Conservation (phyloP, 2,329 filamentous ascomycete genomes). For the Aspergillus fijiensis region DNA sequence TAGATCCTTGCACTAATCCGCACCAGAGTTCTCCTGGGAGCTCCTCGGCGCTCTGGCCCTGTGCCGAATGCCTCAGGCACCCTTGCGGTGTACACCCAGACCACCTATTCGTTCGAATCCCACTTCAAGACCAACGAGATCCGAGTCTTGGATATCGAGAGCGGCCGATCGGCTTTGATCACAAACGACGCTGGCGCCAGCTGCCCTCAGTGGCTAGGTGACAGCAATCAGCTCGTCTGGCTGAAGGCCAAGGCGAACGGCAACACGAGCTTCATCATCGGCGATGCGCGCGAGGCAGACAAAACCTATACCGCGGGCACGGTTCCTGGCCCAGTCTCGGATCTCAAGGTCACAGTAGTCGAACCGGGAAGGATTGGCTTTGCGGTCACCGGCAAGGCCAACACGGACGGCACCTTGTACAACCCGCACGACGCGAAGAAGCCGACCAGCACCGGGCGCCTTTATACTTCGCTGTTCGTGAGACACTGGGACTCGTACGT, state of each 20-base stretch:
- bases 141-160: conserved; percentile 45
- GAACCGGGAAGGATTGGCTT: conserved; percentile 46
- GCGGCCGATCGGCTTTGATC: conserved; percentile 42
- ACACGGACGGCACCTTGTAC: conserved; percentile 48
- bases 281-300: conserved; percentile 41
- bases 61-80: conserved; percentile 48
- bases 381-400: conserved; percentile 49
- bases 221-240: conserved; percentile 47
- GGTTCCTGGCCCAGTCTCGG: conserved; percentile 47
- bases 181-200: conserved; percentile 47
- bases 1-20: conserved; percentile 2
- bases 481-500: conserved; percentile 55
- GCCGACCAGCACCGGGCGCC: conserved; percentile 45
- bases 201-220: conserved; percentile 49
- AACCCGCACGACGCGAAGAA: conserved; percentile 52
- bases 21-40: conserved; percentile 46
- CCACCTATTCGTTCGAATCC: conserved; percentile 51
- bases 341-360: conserved; percentile 46
- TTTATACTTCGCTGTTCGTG: conserved; percentile 54
- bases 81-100: conserved; percentile 49
- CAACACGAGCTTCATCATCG: conserved; percentile 48
- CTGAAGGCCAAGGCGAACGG: conserved; percentile 47
- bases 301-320: conserved; percentile 47
- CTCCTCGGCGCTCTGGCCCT: conserved; percentile 47
- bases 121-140: conserved; percentile 50